Conservation (phyloP, 139 green algal genomes). For the Chlamydomonas applanata region DNA sequence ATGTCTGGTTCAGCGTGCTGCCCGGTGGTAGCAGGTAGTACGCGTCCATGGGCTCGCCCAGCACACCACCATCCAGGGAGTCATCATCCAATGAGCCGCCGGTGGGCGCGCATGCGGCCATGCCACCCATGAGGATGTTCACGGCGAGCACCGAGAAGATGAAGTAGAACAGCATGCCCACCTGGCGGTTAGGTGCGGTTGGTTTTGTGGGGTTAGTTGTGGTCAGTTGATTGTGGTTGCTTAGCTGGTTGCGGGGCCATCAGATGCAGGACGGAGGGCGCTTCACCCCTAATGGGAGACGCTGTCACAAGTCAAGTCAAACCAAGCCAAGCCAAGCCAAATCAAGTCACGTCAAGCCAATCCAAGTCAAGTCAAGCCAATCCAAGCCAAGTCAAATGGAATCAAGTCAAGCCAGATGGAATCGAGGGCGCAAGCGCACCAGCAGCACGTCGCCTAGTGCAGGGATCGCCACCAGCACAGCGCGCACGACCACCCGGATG, state of each 20-base stretch:
- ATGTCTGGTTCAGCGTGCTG: conserved; percentile 31
- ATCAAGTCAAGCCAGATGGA: conserved; percentile 24
- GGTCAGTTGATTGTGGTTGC: too few species aligned
- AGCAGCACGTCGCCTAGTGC: conserved; percentile 59
- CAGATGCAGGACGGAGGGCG: too few species aligned
- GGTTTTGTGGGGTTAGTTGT: too few species aligned
- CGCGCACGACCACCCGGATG: conserved; percentile 53
- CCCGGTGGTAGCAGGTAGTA: conserved; percentile 41
- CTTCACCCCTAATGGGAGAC: too few species aligned
- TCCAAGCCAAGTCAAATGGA: too few species aligned
- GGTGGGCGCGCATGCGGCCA: conserved; percentile 1
- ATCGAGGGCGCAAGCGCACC: conserved; percentile 40
- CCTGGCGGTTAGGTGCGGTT: too few species aligned
- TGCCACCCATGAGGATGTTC: conserved; percentile 49
- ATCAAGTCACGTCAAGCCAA: too few species aligned
- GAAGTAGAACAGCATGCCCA: conserved; percentile 17
- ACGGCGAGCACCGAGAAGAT: conserved; percentile 62
- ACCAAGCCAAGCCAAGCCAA: too few species aligned
- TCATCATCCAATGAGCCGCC: not conserved
- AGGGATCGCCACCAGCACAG: conserved; percentile 54
- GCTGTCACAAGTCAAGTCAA: too few species aligned
- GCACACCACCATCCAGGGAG: not conserved
- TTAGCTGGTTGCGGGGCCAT: too few species aligned
- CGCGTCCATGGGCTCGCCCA: conserved; percentile 15
- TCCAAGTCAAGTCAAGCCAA: too few species aligned